Evolutionary conservation across 2,329 filamentous ascomycete species (phyloP).

Genomic region (Neopestalotiopsis rosae): DNA sequence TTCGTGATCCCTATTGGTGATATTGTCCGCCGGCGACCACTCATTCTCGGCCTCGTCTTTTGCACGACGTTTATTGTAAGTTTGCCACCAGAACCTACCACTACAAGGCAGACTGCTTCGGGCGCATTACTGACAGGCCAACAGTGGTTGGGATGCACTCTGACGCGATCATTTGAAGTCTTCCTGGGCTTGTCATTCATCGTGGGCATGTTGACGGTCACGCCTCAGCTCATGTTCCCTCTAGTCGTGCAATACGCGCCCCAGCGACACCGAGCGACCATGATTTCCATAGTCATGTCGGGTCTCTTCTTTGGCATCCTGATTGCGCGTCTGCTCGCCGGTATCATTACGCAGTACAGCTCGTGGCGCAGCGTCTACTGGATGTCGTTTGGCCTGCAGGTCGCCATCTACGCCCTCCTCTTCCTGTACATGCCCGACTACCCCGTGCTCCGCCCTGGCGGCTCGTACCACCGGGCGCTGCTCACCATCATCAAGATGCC

Average conservation of each 20-base stretch:
- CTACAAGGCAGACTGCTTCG: neutral
- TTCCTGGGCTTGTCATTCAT: slow-evolving; percentile 77
- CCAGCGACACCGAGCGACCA: slow-evolving; percentile 67
- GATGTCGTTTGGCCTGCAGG: slow-evolving; percentile 75
- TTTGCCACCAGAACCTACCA: slow-evolving; percentile 15
- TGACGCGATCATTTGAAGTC: slow-evolving; percentile 67
- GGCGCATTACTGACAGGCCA: neutral
- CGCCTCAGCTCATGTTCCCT: slow-evolving; percentile 80
- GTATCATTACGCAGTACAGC: slow-evolving; percentile 75
- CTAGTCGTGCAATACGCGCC: slow-evolving; percentile 81
- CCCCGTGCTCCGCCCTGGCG: slow-evolving; percentile 72
- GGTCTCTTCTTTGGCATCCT: slow-evolving; percentile 79
- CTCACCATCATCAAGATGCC: slow-evolving; percentile 69
- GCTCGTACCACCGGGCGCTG: slow-evolving; percentile 71
- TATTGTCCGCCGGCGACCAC: slow-evolving; percentile 68
- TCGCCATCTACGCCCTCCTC: slow-evolving; percentile 66
- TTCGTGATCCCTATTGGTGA: slow-evolving; percentile 81
- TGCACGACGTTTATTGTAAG: slow-evolving; percentile 72
- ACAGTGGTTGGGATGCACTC: slow-evolving; percentile 72
- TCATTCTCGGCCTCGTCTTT: slow-evolving; percentile 70
- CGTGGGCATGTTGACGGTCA: slow-evolving; percentile 78
- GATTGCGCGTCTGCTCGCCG: slow-evolving; percentile 76
- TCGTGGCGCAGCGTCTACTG: slow-evolving; percentile 82
- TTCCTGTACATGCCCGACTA: slow-evolving; percentile 83
- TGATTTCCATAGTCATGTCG: slow-evolving; percentile 76